Evolutionary conservation across 2,329 filamentous ascomycete genomes (phyloP), one percentile per base, ranked within the genome.

Genomic region (Teratosphaeriaceae sp.): DNA sequence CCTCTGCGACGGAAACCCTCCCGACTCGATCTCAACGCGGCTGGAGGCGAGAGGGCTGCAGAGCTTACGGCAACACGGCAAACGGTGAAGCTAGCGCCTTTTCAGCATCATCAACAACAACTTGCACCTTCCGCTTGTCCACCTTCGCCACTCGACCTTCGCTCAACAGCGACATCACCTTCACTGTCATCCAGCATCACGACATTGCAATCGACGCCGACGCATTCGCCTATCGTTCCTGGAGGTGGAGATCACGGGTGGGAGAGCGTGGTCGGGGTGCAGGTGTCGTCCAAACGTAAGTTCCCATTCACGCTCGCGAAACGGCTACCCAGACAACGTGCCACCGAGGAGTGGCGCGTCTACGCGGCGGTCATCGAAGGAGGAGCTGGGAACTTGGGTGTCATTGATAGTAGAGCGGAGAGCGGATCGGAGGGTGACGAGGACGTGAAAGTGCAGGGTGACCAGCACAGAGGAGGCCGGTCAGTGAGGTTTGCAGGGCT

Each of bases 221-320:
- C 40, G 27, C 36, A 45, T n/a, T 40, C 47, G 30, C 45, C 44
- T 16, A 12, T 40, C 13, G 16, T 27, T 12, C 24, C 6, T 4
- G 30, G 20, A 29, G 20, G 31, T 12, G 27, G 8, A 18, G 3
- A 22, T n/a, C n/a, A n/a, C n/a, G n/a, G n/a, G n/a, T n/a, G n/a
- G n/a, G n/a, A n/a, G n/a, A n/a, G n/a, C n/a, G n/a, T n/a, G n/a
- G n/a, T n/a, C n/a, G n/a, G n/a, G n/a, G n/a, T 11, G 29, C 27
- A 7, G 3, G 33, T 42, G 54, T 38, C 45, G 16, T 53, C 50
- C 16, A 57, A 61, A 51, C 58, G 59, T 56, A 59, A 57, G 51
- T 60, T 58, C 40, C 46, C 52, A 20, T 47, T 56, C 26, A 53
- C 49, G 42, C 52, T 40, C 23, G 55, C 59, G 22, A 61, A 60